A percentile compares a stretch with the other conserved stretches of the same genome.
Conservation (phyloP, 2,329 filamentous ascomycete genomes). For the Talaromyces sp. region DNA sequence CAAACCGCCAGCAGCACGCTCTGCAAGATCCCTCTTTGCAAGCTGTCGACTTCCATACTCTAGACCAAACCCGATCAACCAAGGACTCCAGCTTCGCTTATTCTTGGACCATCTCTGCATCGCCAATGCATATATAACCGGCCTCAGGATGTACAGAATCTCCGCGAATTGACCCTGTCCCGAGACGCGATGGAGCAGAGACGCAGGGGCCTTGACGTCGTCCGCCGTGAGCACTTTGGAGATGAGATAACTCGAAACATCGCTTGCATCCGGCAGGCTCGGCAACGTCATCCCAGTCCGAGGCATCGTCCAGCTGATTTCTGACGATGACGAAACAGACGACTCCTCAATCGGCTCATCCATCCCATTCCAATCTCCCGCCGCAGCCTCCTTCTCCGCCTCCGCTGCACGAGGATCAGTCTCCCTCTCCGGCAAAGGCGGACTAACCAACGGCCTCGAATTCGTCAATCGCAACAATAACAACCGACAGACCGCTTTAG, state of each 20-base stretch:
- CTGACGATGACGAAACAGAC: slow-evolving; percentile 27
- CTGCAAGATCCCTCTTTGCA: slow-evolving; percentile 61
- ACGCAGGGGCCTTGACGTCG: slow-evolving; percentile 88
- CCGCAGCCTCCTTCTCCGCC: slow-evolving; percentile 48
- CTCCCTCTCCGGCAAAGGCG: slow-evolving; percentile 81
- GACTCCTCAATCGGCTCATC: slow-evolving; percentile 41
- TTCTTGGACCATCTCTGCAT: slow-evolving; percentile 69
- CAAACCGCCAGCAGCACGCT: slow-evolving; percentile 64
- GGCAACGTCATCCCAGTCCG: slow-evolving; percentile 83
- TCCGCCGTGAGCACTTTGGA: slow-evolving; percentile 90
- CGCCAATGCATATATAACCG: slow-evolving; percentile 78
- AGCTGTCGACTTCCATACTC: slow-evolving; percentile 89
- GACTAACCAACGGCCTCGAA: slow-evolving; percentile 74
- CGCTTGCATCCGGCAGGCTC: slow-evolving; percentile 71
- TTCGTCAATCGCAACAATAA: slow-evolving; percentile 78
- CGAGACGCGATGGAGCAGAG: slow-evolving; percentile 69
- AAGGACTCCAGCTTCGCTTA: slow-evolving; percentile 83
- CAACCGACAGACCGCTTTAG: slow-evolving; percentile 81
- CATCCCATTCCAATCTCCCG: slow-evolving; percentile 47
- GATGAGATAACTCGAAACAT: slow-evolving; percentile 83
- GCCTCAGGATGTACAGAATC: slow-evolving; percentile 84
- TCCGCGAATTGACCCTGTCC: slow-evolving; percentile 81
- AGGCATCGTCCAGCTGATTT: slow-evolving; percentile 81
- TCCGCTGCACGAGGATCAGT: slow-evolving; percentile 61
- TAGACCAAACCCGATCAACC: slow-evolving; percentile 78